A percentile compares a stretch with the other conserved stretches of the same genome.
Evolutionary conservation across 805 yeast species (phyloP).

Genomic region (Candida nonsorbophila): DNA sequence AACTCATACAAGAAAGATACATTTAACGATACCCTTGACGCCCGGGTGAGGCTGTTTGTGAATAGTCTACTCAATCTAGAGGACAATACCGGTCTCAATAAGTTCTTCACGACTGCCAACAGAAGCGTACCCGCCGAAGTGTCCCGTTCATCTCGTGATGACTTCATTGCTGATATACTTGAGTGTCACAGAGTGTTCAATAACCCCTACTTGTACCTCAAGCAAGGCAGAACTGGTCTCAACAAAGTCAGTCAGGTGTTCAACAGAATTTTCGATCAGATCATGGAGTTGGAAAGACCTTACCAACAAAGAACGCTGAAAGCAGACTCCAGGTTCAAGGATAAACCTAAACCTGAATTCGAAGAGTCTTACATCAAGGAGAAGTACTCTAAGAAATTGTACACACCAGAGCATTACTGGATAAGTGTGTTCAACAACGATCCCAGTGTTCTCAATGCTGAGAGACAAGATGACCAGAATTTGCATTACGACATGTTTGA

Average conservation of each 20-base stretch:
- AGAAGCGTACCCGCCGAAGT: slow-evolving; percentile 20
- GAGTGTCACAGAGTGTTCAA: slow-evolving; percentile 23
- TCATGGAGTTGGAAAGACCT: slow-evolving; percentile 24
- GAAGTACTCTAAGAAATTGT: slow-evolving; percentile 15
- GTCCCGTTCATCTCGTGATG: too few relatives aligned
- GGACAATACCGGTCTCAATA: slow-evolving; percentile 41
- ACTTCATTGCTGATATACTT: slow-evolving; percentile 28
- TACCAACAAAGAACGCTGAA: slow-evolving; percentile 11
- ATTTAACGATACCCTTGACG: slow-evolving; percentile 32
- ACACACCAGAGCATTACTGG: slow-evolving; percentile 35
- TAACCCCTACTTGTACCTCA: slow-evolving; percentile 29
- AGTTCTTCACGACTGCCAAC: slow-evolving; percentile 28
- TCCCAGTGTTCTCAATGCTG: slow-evolving; percentile 11
- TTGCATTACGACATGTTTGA: slow-evolving; percentile 20
- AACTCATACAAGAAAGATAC: slow-evolving; percentile 32
- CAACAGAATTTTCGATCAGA: slow-evolving; percentile 19
- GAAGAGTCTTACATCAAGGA: slow-evolving; percentile 11
- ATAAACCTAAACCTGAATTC: slow-evolving; percentile 9
- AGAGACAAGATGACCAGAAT: slow-evolving; percentile 17
- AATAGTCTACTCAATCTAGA: slow-evolving; percentile 30
- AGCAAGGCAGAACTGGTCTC: slow-evolving; percentile 15
- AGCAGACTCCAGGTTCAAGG: slow-evolving; percentile 13
- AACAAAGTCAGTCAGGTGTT: slow-evolving; percentile 17
- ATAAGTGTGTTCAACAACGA: slow-evolving; percentile 19
- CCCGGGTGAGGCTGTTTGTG: slow-evolving; percentile 28